phyloP scores from a whole-genome alignment of 1,139 yeast species.

The Wickerhamomyces sp. region DNA sequence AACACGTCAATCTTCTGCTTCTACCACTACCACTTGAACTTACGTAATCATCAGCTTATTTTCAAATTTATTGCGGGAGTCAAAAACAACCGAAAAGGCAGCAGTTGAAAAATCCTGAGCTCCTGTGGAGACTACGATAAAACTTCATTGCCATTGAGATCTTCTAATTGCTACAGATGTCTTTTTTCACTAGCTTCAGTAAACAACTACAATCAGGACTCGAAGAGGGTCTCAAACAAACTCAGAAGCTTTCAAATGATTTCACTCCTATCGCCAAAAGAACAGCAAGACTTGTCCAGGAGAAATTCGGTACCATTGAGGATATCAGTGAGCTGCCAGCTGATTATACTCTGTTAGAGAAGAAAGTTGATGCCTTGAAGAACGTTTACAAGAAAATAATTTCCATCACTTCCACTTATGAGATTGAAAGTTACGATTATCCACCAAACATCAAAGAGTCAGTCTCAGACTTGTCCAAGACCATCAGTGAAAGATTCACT shows the following conservation, averaged over 20 bases:
- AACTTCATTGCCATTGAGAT: background rate
- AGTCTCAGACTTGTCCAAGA: conserved; percentile 53
- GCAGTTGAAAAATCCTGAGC: too few relatives aligned
- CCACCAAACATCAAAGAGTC: conserved; percentile 74
- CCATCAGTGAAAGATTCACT: conserved; percentile 47
- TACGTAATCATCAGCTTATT: too few relatives aligned
- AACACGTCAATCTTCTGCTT: too few relatives aligned
- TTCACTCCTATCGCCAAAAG: conserved; percentile 25
- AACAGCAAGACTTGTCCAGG: conserved; percentile 43
- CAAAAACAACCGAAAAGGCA: background rate
- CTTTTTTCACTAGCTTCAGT: conserved; percentile 21
- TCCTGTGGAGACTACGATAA: too few relatives aligned
- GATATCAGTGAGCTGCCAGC: conserved; percentile 70
- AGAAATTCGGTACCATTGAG: conserved; percentile 62
- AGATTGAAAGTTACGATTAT: conserved; percentile 78
- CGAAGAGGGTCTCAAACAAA: conserved; percentile 23
- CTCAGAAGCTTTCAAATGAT: conserved; percentile 22
- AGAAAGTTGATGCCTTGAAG: conserved; percentile 68
- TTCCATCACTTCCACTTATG: conserved; percentile 66
- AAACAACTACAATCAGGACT: conserved; percentile 19
- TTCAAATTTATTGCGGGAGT: too few relatives aligned
- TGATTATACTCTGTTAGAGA: conserved; percentile 64
- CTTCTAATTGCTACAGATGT: conserved; percentile 26
- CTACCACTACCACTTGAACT: too few relatives aligned
- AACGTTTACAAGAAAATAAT: conserved; percentile 68